Base-by-base conservation (phyloP, 495 filamentous ascomycete genomes). In the Rusavskia elegans region DNA sequence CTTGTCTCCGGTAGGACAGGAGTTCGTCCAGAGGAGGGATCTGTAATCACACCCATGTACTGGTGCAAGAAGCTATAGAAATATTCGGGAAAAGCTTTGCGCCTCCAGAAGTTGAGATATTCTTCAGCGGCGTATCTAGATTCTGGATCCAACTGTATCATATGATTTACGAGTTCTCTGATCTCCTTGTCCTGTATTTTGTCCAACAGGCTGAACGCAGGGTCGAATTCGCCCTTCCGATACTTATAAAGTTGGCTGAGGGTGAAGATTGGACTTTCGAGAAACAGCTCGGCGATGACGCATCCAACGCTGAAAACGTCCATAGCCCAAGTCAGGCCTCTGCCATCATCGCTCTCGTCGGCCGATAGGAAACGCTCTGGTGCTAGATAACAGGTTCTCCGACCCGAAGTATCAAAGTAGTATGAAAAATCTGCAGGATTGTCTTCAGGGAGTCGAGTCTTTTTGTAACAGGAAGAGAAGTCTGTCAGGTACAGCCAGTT, bases 401-500 rank as follows among this genome's bases (percentile, higher is more conserved):
- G 71, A 6, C 87, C 88, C 9, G 90, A 94, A 0, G 85, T 88
- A 61, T 97, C 93, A 63, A 97, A 99, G 66, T 87, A 99, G 61
- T 94, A 97, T 0, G 88, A 93, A 56, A 96, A 97, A 55, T 97
- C 88, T 25, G 89, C 89, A 7, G 93, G 93, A 58, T 99, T 97
- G 61, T 97, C 90, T 59, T 95, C 89, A 17, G 93, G 93, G 32
- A 99, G 74, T 64, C 85, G 92, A 14, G 89, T 88, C 36, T 87
- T 90, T 60, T 99, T 99, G 71, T 94, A 97, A 1, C 85, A 85
- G 4, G 87, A 84, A 20, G 92, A 94, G 64, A 96, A 99, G 63
- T 99, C 93, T 3, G 89, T 79, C 11, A 99, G 78, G 64, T 96
- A 97, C 14, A 99, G 81, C 93, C 93, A 99, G 68, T 97, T 95